Evolutionary conservation across 2,329 filamentous ascomycete species (phyloP).

Genomic region (Neocucurbitaria cava): DNA sequence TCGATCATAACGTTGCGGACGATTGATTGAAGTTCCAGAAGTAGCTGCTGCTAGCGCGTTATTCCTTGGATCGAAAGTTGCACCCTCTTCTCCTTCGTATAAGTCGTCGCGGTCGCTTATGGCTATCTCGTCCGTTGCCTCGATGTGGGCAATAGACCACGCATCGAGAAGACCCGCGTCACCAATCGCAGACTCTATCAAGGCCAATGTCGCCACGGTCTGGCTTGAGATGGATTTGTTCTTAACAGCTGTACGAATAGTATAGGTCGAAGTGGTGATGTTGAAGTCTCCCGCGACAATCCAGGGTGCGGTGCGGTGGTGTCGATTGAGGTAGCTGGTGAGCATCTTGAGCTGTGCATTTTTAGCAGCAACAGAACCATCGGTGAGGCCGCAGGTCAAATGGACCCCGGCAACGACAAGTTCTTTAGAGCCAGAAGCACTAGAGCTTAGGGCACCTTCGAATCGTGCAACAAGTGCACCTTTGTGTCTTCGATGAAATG

Average conservation of each 20-base stretch:
- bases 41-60: constrained; percentile 64
- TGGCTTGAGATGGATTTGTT: constrained; percentile 62
- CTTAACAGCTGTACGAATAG: constrained; percentile 61
- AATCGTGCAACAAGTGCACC: constrained; percentile 61
- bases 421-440: constrained; percentile 25
- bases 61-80: constrained; percentile 67
- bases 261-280: constrained; percentile 64
- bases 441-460: constrained; percentile 39
- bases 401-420: constrained; percentile 66
- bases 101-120: constrained; percentile 40
- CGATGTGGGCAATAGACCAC: constrained; percentile 58
- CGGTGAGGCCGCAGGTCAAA: constrained; percentile 66
- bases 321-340: constrained; percentile 53
- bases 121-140: constrained; percentile 51
- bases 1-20: constrained; percentile 71
- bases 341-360: constrained; percentile 63
- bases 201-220: constrained; percentile 53
- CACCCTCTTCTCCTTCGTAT: constrained; percentile 67
- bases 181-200: constrained; percentile 57
- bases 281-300: constrained; percentile 72
- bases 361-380: constrained; percentile 65
- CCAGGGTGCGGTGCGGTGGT: constrained; percentile 57
- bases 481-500: constrained; percentile 64
- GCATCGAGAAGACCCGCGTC: constrained; percentile 60
- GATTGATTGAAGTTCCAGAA: constrained; percentile 63